Evolutionary conservation across 495 filamentous ascomycete genomes (phyloP), one percentile per base, ranked within the genome.

Genomic region (Penicillium tannophilum): DNA sequence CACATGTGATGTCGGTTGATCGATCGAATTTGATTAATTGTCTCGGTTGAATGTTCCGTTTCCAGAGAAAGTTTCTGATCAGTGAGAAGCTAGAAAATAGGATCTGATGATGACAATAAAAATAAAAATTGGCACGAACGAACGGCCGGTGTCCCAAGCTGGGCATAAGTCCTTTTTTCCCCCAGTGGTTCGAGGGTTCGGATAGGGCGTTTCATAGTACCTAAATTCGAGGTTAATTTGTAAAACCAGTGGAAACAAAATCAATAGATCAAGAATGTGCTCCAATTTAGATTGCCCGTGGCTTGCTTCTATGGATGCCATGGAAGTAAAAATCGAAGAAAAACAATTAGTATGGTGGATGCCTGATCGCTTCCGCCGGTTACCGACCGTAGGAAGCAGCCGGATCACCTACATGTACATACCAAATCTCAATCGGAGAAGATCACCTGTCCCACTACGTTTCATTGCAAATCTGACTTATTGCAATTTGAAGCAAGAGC

Each of bases 391-490:
- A 31, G 44, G 2, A 23, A 26, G 3, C 20, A 11, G 17, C 54
- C 42, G 54, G 23, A 17, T 14, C 39, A 23, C 20, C 20, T 23
- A 23, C 20, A 16, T 54, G 50, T 17, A 31, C 43, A 36, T 3
- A 36, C 12, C 9, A 41, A 49, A 39, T 55, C 48, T 41, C 50
- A 20, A 48, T 49, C 48, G 28, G 57, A 39, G n/a, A 49, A 52
- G 24, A 12, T 47, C 51, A 58, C 16, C 41, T 64, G 56, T 62
- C 54, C 49, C 56, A 60, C 56, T 8, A 44, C 14, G 60, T 20
- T 54, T n/a, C 49, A 41, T 68, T 66, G 20, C 14, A 58, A 68
- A 66, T 55, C 53, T 20, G 50, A 54, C 60, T 28, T 41, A 41
- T 53, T 43, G 53, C 46, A 61, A 59, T 59, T 57, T 57, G 35